Evolutionary conservation across 2,329 filamentous ascomycete species (phyloP), one percentile per base, ranked within the genome.

Genomic region (Fusarium piperis): DNA sequence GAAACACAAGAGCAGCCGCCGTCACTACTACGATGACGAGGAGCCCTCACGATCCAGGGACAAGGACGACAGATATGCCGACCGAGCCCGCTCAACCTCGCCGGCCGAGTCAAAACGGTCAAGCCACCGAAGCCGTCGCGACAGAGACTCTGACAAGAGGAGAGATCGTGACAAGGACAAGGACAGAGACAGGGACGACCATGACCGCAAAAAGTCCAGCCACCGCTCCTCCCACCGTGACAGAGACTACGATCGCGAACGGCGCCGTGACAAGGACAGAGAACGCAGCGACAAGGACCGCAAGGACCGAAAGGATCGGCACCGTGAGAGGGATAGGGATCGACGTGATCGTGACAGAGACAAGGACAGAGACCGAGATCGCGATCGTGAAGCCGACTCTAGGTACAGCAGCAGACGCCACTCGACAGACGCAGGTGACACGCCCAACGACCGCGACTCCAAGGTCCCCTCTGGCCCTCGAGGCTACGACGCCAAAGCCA

Each of bases 41-140:
- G 83, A 87, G 69, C 56, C 76, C n/a, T 76, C 78, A 41, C 79
- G 79, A 38, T 72, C 81, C 46, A 79, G 71, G n/a, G 65, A 67
- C 18, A 67, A 57, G 63, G 79, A 82, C 71, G 81, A 85, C 53
- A 83, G 84, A 70, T 76, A 85, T 72, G 82, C 83, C 13, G 87
- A 90, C 53, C 86, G 87, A 57, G 90, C 91, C 1, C 86, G 91
- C 64, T 93, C 92, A 6, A 85, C 86, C 6, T 94, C 93, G 3
- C 88, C 87, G 2, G 88, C 89, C 13, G 85, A 87, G 11, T 85
- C 86, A 38, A 89, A 86, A 70, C 81, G 86, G 60, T 86, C 88
- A 8, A 85, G 86, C 55, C 88, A 90, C 74, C 88, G 89, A 68
- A 90, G 89, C 72, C 90, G 88, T 58, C 87, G 86, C 70, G 89